phyloP scores from a whole-genome alignment of 106 monocot species.

The Allium fistulosum region DNA sequence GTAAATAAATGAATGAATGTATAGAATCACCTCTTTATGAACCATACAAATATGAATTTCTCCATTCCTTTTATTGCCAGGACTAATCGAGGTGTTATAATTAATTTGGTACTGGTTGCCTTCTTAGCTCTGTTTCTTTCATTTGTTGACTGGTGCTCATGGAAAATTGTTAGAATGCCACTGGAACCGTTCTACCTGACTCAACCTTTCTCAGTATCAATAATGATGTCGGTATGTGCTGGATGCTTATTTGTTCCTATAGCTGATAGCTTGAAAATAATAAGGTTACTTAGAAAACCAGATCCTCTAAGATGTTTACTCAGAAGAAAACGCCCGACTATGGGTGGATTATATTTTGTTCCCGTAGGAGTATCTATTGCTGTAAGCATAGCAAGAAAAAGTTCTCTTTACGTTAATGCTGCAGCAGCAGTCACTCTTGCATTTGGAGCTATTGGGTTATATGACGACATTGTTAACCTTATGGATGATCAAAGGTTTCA shows the following conservation, averaged over 20 bases:
- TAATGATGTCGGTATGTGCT: conserved; percentile 45
- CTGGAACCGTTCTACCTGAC: conserved; percentile 69
- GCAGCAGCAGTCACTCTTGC: conserved; percentile 52
- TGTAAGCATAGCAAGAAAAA: conserved; percentile 24
- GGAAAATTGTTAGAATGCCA: conserved; percentile 83
- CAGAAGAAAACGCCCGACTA: conserved; percentile 47
- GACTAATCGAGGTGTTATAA: conserved; percentile 46
- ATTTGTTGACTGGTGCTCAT: conserved; percentile 79
- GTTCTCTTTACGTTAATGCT: conserved; percentile 39
- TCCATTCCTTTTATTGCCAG: conserved; percentile 28
- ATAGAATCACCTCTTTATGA: too few relatives aligned
- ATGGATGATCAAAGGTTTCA: conserved; percentile 26
- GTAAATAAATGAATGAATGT: not conserved
- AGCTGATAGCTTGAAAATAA: conserved; percentile 50
- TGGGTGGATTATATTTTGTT: conserved; percentile 88
- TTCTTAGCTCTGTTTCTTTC: conserved; percentile 55
- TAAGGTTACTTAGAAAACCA: conserved; percentile 44
- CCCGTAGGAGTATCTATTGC: conserved; percentile 70
- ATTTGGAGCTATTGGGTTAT: conserved; percentile 62
- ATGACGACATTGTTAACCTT: conserved; percentile 50
- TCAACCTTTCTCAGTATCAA: conserved; percentile 63
- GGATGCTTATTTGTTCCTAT: conserved; percentile 76
- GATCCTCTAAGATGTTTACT: conserved; percentile 26
- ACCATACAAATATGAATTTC: conserved; percentile 6
- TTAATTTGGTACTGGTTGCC: conserved; percentile 43